Evolutionary conservation across 257 asterid species (phyloP), one percentile per base, ranked within the genome.

Genomic region (Striga asiatica): DNA sequence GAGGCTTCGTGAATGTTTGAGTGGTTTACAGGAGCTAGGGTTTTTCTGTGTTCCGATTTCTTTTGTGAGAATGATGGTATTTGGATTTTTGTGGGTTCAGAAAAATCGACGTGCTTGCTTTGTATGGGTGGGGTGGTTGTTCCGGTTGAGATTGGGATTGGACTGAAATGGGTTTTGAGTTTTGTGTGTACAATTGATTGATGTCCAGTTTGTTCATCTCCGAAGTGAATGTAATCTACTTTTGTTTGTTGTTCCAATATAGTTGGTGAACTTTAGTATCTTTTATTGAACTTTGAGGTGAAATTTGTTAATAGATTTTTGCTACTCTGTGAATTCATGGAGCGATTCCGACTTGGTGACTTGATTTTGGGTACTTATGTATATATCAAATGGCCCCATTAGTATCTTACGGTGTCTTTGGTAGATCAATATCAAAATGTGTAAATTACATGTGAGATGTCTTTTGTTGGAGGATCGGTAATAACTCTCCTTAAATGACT

Each of bases 121-220:
- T 42, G n/a, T 28, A 32, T 19, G 6, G 22, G 6, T n/a, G 18
- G 38, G 39, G 38, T 22, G 3, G 46, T n/a, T 29, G 37, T 28
- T 13, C 21, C 25, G 37, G 20, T 64, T 49, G 53, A 34, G 35
- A 54, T 60, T 47, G 59, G 62, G 20, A n/a, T 53, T 25, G 9
- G 4, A 27, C 54, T 56, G 37, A 24, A 47, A 4, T 17, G 20
- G 6, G n/a, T n/a, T n/a, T n/a, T n/a, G 19, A 24, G 8, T 50
- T 25, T 10, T 24, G 0, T 61, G 31, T 28, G 34, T 20, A 16
- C n/a, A n/a, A n/a, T n/a, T n/a, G 29, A 28, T 50, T 51, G 12
- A 13, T 21, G 49, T 8, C 22, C 14, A 49, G 10, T 13, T 46
- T 35, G 23, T 34, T 24, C n/a, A 7, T 17, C 32, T 11, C 13